These are phyloP conservation scores for Ammopiptanthus mongolicus DNA, from an alignment of 306 rosid genomes.

Conservation along the genomic window DNA sequence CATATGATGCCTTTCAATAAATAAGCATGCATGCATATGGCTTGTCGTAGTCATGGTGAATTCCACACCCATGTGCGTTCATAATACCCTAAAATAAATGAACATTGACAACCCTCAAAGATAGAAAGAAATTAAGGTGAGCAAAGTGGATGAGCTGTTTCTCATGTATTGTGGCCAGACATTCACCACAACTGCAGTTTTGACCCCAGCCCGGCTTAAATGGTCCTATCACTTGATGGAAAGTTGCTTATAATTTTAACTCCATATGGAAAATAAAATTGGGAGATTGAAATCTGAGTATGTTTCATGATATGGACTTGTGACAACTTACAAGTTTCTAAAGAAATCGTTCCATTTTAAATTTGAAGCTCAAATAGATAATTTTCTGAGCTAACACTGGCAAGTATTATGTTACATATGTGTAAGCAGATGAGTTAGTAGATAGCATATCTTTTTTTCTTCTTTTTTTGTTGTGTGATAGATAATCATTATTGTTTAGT, in stretches of 20 bases:
- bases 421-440: too few species aligned
- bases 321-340: background rate
- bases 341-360: background rate
- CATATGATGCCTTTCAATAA: slow-evolving; percentile 9
- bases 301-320: background rate
- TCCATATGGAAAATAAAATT: background rate
- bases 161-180: slow-evolving; percentile 16
- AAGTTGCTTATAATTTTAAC: background rate
- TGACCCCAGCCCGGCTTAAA: background rate
- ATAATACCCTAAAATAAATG: slow-evolving; percentile 31
- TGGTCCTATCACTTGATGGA: background rate
- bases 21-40: slow-evolving; percentile 27
- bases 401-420: too few species aligned
- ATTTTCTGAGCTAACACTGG: background rate
- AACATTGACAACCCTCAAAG: slow-evolving; percentile 16
- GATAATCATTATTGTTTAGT: too few species aligned
- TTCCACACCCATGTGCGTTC: slow-evolving; percentile 36
- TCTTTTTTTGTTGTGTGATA: too few species aligned
- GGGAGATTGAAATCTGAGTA: background rate
- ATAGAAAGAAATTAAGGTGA: background rate
- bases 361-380: background rate
- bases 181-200: slow-evolving; percentile 21
- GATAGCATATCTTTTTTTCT: too few species aligned
- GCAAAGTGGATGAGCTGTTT: slow-evolving; percentile 13
- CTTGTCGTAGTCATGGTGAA: slow-evolving; percentile 31